Evolutionary conservation across 2,329 filamentous ascomycete species (phyloP), one percentile per base, ranked within the genome.

Genomic region (Alternaria solani): DNA sequence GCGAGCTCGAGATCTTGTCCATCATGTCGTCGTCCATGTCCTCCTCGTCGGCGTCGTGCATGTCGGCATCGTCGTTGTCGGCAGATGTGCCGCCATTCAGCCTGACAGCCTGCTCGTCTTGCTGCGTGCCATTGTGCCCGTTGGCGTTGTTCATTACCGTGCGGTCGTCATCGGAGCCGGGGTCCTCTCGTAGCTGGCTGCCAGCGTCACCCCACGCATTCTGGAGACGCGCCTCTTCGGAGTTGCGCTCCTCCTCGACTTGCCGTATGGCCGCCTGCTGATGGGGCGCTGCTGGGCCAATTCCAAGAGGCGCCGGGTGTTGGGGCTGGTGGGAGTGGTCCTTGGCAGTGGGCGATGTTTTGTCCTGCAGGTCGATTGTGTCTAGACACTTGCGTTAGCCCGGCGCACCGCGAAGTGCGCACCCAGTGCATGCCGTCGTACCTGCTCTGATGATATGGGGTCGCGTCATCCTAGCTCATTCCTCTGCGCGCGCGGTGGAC

Each of bases 1-100:
- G 95, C 73, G 94, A 98, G 80, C 94, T 98, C 73, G 94, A 98
- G 68, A 99, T 97, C 81, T 95, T 95, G 83, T 98, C 95, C 91
- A 96, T 93, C 89, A 97, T 89, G 79, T 98, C 94, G 80, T 97
- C 89, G 75, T 96, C 93, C 78, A 93, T 82, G 71, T 91, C 58
- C 20, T 61, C 91, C 62, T 87, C 85, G 63, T 92, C 87, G 48
- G 85, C 91, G 71, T 90, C 89, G 49, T 88, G 88, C 66, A 82
- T 77, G 55, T 87, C 84, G 14, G 74, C 80, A 52, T 88, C 86
- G 51, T 81, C 78, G 46, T 70, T 70, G 20, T 73, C 75, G 41
- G 74, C 78, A 20, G 70, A 71, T 6, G 72, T 72, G 28, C 70
- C 72, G 20, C 76, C 79, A 52, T 78, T 78, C 25, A 79, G 68